phyloP scores from a whole-genome alignment of 2,329 filamentous ascomycete genomes.

The Fusarium poae region DNA sequence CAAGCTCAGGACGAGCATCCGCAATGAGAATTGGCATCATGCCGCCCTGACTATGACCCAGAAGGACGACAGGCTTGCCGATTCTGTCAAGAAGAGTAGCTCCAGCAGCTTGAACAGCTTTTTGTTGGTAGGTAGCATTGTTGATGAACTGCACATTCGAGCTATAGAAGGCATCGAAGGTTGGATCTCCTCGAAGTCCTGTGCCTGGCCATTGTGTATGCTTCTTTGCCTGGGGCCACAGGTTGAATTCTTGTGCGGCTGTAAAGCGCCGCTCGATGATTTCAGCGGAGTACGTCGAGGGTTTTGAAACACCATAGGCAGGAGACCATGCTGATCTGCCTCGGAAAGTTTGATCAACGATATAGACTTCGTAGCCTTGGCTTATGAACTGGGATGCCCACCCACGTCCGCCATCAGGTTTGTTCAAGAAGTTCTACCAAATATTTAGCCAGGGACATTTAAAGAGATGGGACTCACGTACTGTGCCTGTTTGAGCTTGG shows the following conservation, averaged over 20 bases:
- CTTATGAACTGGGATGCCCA: slow-evolving; percentile 42
- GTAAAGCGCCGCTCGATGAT: slow-evolving; percentile 42
- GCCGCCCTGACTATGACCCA: slow-evolving; percentile 63
- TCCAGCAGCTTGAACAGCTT: slow-evolving; percentile 47
- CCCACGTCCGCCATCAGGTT: slow-evolving; percentile 42
- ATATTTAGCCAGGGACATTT: fast-evolving
- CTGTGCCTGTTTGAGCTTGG: slow-evolving; percentile 42
- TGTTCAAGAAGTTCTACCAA: slow-evolving; percentile 42
- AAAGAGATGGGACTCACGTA: neutral
- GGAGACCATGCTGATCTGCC: slow-evolving; percentile 43
- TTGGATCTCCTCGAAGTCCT: slow-evolving; percentile 33
- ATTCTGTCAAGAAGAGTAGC: slow-evolving; percentile 60
- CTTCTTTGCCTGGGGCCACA: slow-evolving; percentile 40
- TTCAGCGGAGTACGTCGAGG: slow-evolving; percentile 35
- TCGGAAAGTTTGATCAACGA: slow-evolving; percentile 43
- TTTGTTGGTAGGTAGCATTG: slow-evolving; percentile 42
- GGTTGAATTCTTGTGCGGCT: slow-evolving; percentile 28
- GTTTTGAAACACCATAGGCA: slow-evolving; percentile 27
- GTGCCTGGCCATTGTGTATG: slow-evolving; percentile 45
- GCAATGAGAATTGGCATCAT: slow-evolving; percentile 51
- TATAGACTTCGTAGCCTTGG: slow-evolving; percentile 44
- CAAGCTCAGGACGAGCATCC: slow-evolving; percentile 54
- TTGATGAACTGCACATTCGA: slow-evolving; percentile 43
- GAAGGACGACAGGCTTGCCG: slow-evolving; percentile 55
- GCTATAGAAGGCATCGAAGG: slow-evolving; percentile 44